Conservation (phyloP, 148 eudicot species). For the Polygonum aviculare region DNA sequence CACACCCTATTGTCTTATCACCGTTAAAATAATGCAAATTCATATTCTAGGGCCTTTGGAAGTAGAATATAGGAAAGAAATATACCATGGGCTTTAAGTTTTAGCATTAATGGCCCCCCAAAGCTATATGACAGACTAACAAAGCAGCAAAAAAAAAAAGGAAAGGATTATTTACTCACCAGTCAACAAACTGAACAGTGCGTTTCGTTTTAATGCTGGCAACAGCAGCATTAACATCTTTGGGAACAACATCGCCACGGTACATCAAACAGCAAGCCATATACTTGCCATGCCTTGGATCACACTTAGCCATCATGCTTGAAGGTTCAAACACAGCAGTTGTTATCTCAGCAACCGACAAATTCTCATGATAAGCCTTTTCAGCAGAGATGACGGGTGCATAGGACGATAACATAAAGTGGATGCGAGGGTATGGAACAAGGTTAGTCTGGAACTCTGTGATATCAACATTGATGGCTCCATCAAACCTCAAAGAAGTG, state of each 20-base stretch:
- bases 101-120: not conserved
- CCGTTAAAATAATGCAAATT: not conserved
- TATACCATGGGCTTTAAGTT: not conserved
- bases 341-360: conserved; percentile 51
- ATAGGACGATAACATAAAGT: conserved; percentile 58
- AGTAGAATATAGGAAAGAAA: not conserved
- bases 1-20: not conserved
- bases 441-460: conserved; percentile 65
- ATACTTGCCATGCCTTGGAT: conserved; percentile 58
- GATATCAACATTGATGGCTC: conserved; percentile 56
- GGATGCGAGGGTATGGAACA: conserved; percentile 62
- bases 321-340: conserved; percentile 58
- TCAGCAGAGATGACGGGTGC: conserved; percentile 60
- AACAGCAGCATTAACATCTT: conserved; percentile 61
- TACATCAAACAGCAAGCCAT: conserved; percentile 71
- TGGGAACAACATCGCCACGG: conserved; percentile 63
- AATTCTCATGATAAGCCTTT: conserved; percentile 53
- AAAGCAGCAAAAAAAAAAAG: not conserved
- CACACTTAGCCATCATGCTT: conserved; percentile 68
- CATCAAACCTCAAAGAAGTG: conserved; percentile 59
- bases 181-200: conserved; percentile 65
- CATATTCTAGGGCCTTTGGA: not conserved
- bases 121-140: not conserved
- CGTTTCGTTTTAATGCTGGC: conserved; percentile 51
- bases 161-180: conserved; percentile 28